Base-by-base conservation (phyloP, 2,329 filamentous ascomycete species). In the Sporothrix brunneoviolacea region DNA sequence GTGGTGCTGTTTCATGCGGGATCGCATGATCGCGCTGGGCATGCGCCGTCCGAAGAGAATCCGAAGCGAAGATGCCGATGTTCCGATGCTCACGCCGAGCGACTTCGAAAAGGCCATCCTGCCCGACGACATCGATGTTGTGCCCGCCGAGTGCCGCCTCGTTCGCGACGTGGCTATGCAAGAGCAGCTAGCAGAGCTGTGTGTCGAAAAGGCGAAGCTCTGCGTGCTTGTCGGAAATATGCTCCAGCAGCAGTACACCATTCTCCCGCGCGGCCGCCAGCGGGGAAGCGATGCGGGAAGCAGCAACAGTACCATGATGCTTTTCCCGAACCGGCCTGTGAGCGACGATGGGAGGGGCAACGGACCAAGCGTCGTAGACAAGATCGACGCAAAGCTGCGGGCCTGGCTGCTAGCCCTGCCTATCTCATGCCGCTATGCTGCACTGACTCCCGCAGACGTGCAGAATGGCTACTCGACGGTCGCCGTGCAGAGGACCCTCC, bases 1-100 rank as follows among this genome's bases (percentile, higher is more conserved):
- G 91, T 97, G 91, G 91, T 95, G 88, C 28, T 94, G 88, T 56
- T 95, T 95, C 63, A 95, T 95, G 82, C 84, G 91, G 49, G 91
- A 97, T 67, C 86, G 91, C 43, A 76, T 96, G 37, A 90, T 96
- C 56, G 91, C 91, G 2, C 73, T 97, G 12, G 91, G 91, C 50
- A 96, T 96, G 91, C 82, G 91, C 51, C 82, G 91, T 48, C 91
- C 91, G 4, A 95, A 90, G 35, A 79, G 91, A 48, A 94, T 96
- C 67, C 94, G 94, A 73, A 84, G 90, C 54, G 88, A 93, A 60
- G 91, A 96, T 65, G 95, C 88, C 63, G 88, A 96, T 62, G 90
- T 96, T 27, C 88, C 91, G 1, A 93, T 95, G 88, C 75, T 96
- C 45, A 82, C 80, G 13, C 73, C 93, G 58, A 76, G 80, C 57